Base-by-base conservation (phyloP, 73 alveolate genomes). In the Uronychia binucleata region DNA sequence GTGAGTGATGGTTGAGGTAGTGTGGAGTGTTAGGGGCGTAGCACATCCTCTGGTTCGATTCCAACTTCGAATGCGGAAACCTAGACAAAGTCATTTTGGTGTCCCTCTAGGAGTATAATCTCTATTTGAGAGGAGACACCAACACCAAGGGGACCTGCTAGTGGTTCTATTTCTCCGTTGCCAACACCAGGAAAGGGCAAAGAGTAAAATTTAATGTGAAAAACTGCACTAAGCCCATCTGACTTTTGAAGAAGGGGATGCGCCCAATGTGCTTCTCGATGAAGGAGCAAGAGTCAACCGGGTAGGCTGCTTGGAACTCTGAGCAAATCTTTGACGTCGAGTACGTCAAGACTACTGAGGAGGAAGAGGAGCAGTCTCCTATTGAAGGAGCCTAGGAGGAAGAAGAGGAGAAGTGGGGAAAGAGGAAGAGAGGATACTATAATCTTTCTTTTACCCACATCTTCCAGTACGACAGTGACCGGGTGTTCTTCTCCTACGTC, bases 201-300 rank as follows among this genome's bases (percentile, higher is more conserved):
- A 30, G 8, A 28, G 83, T 33, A 8, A 8, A 77, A 77, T 77
- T 77, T 30, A 28, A 26, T 26, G 26, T 67, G 27, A 78, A 90
- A 88, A 96, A 96, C 90, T 77, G 95, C 78, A 26, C 78, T 26
- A 25, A 28, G 13, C 78, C 78, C 8, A 26, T 77, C n/a, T 14
- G 77, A 26, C n/a, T 77, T 14, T 19, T 77, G 1, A 31, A 77
- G 28, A 30, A 33, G 31, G 58, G 83, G 26, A 19, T 77, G 30
- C 8, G 25, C 13, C 34, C 75, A 57, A 83, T 93, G 93, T 77
- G 91, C 27, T 91, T 86, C 83, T 93, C 99, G 31, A 95, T 91
- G 31, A 88, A 90, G 90, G 97, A 89, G 74, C 96, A 97, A 27
- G 90, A 91, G 27, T 86, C 87, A 1, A 46, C 59, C 19, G 75